These are phyloP conservation scores for Pichia nanzhaoensis DNA, from an alignment of 805 yeast genomes.

Conservation along the genomic window DNA sequence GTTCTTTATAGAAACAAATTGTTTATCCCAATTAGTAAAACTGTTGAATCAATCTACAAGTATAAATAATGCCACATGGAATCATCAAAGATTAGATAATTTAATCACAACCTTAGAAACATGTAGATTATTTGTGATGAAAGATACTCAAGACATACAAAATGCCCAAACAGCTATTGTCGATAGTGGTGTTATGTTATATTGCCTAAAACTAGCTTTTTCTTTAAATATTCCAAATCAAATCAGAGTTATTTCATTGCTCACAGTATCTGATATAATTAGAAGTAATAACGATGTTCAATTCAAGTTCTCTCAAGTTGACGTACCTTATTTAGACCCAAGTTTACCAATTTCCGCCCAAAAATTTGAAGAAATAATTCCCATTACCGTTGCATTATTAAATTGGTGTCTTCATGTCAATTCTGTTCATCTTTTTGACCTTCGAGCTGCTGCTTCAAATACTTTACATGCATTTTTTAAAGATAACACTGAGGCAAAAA, in stretches of 20 bases:
- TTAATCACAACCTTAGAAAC: constrained; percentile 63
- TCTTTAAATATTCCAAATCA: constrained; percentile 55
- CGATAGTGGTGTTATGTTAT: constrained; percentile 55
- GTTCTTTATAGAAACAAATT: constrained; percentile 77
- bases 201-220: constrained; percentile 65
- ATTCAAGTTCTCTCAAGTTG: constrained; percentile 65
- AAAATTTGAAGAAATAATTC: constrained; percentile 37
- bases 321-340: constrained; percentile 89
- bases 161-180: constrained; percentile 56
- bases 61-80: constrained; percentile 44
- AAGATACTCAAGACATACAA: constrained; percentile 60
- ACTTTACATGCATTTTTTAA: constrained; percentile 64
- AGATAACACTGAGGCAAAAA: constrained; percentile 55
- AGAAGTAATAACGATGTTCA: constrained; percentile 63
- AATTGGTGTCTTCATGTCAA: constrained; percentile 78
- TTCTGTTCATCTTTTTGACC: constrained; percentile 79
- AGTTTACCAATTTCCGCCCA: constrained; percentile 28
- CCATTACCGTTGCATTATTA: constrained; percentile 67
- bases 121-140: constrained; percentile 61
- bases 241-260: constrained; percentile 61
- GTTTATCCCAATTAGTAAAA: constrained; percentile 57
- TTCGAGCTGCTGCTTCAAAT: constrained; percentile 64
- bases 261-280: constrained; percentile 73
- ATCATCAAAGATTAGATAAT: constrained; percentile 66
- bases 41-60: constrained; percentile 57